Base-by-base conservation (phyloP, 441 rosid genomes). In the Francoa sonchifolia region DNA sequence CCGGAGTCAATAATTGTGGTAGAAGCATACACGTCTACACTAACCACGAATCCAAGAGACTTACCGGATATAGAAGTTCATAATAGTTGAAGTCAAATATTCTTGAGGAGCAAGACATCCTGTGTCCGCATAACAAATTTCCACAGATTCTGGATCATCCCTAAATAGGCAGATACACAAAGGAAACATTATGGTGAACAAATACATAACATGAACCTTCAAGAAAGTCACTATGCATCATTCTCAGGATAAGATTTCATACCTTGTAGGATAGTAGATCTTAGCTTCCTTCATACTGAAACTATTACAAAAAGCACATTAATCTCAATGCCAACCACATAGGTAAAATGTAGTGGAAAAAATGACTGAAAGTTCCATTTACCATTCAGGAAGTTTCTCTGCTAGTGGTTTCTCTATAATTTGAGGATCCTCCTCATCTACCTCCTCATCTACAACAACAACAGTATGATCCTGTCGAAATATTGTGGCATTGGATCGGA, bases 241-340 rank as follows among this genome's bases (percentile, higher is more conserved):
- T 47, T 20, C 22, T 38, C 35, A 30, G 19, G 52, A 33, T 44
- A 33, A 15, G 19, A 12, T 25, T 6, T 32, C 43, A 50, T 59
- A 90, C 98, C 90, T 76, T 34, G 98, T 75, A 32, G 98, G 96
- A 48, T 79, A 89, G 62, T 65, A 68, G 46, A 89, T 74, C 42
- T 19, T 74, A 20, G 67, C 61, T 39, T 61, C 79, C 55, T 51
- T 72, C 66, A 66, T 55, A 57, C 96, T 82, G 80, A 62, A 72
- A 48, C 33, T 17, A 33, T 52, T 34, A 62, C 41, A 53, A 46
- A 42, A 58, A 40, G 21, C 9, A 39, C 54, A 29, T 50, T 45
- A 61, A 34, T 44, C 40, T 23, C 18, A 31, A 43, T 18, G 37
- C 21, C 25, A 52, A 14, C 26, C 37, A 34, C 35, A 43, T 5